Evolutionary conservation across 306 rosid genomes (phyloP).

Genomic region (Trichosanthes truncata): DNA sequence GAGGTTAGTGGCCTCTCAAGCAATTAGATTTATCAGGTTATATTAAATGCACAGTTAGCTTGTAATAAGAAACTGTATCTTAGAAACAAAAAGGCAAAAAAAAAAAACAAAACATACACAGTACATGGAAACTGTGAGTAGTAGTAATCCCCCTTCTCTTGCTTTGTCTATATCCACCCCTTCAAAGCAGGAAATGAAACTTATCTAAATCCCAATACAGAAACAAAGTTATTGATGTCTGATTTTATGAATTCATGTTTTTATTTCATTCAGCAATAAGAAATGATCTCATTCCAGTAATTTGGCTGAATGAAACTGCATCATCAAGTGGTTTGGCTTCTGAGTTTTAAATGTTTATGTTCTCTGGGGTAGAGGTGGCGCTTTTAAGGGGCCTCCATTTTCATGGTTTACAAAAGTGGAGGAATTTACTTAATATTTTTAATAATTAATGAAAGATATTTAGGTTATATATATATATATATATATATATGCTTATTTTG

Average conservation of each 20-base stretch:
- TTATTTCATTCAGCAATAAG: not conserved
- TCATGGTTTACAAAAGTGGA: no score
- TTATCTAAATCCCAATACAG: conserved; percentile 1
- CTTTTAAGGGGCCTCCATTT: no score
- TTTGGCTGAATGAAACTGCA: not conserved
- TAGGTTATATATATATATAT: no score
- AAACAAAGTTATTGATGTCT: not conserved
- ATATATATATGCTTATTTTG: no score
- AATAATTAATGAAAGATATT: no score
- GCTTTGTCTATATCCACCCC: not conserved
- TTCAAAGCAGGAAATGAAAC: not conserved
- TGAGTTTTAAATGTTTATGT: not conserved
- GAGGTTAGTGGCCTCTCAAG: conserved; percentile 1
- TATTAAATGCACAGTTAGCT: conserved; percentile 20
- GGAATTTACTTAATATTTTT: no score
- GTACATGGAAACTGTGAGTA: not conserved
- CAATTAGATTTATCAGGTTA: conserved; percentile 19
- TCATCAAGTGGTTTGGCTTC: not conserved
- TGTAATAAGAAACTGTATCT: conserved; percentile 17
- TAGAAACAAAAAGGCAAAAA: not conserved
- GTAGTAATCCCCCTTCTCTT: not conserved
- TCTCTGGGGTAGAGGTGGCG: no score
- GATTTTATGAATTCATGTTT: not conserved
- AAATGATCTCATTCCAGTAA: not conserved
- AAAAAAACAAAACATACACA: not conserved